Conservation (phyloP, 345 rosid genomes). For the Turnera subulata region DNA sequence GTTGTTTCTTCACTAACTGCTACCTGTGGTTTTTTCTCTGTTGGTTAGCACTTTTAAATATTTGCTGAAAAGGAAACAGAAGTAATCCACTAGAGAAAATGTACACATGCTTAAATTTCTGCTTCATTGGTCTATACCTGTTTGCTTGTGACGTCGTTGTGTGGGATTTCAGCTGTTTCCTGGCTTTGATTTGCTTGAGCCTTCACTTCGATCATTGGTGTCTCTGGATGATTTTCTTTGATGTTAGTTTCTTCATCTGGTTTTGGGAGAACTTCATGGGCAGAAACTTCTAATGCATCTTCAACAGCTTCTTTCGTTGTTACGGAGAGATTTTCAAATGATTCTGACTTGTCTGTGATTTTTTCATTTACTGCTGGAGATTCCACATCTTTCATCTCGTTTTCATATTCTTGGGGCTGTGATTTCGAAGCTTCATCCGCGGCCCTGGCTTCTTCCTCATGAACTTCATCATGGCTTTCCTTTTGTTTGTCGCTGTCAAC, state of each 20-base stretch:
- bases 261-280: constrained; percentile 4
- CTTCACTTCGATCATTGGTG: constrained; percentile 7
- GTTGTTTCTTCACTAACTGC: constrained; percentile 17
- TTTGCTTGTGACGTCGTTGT: constrained; percentile 30
- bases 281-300: background rate
- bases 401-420: constrained; percentile 10
- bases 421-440: constrained; percentile 5
- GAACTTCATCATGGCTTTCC: constrained; percentile 11
- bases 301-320: constrained; percentile 18
- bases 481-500: constrained; percentile 8
- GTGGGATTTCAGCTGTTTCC: constrained; percentile 16
- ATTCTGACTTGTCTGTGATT: constrained; percentile 6
- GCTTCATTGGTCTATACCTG: constrained; percentile 20
- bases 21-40: constrained; percentile 18
- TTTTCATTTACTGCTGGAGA: constrained; percentile 12
- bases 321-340: constrained; percentile 9
- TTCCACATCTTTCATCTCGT: constrained; percentile 6
- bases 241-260: constrained; percentile 15
- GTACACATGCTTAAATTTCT: background rate
- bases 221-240: constrained; percentile 18
- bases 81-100: background rate
- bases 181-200: constrained; percentile 13
- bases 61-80: background rate
- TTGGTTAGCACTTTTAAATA: constrained; percentile 4
- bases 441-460: constrained; percentile 11